These are phyloP conservation scores for Wickerhamomyces xylosicus DNA, from an alignment of 805 yeast genomes.

Conservation along the genomic window DNA sequence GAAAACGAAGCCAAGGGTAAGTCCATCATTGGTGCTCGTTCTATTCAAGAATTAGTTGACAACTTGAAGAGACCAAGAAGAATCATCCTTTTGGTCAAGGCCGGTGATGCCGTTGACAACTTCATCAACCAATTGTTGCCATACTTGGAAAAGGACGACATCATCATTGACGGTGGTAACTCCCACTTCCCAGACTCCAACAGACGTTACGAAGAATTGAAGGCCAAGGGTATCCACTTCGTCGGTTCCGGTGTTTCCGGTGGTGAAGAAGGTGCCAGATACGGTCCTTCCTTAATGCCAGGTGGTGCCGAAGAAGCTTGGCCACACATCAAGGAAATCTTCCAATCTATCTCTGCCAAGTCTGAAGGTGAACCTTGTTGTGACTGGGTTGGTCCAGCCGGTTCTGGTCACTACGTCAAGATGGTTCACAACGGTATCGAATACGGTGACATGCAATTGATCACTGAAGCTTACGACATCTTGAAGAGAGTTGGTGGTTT, in stretches of 20 bases:
- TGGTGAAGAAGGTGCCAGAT: constrained; percentile 99
- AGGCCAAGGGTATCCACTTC: constrained; percentile 76
- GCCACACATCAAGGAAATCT: constrained; percentile 95
- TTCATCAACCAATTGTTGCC: constrained; percentile 86
- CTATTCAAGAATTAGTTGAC: constrained; percentile 77
- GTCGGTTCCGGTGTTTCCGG: constrained; percentile 99
- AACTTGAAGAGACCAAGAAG: constrained; percentile 96
- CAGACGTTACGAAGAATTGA: constrained; percentile 90
- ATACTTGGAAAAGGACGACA: constrained; percentile 90
- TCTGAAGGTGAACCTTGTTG: constrained; percentile 98
- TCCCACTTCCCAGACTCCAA: constrained; percentile 98
- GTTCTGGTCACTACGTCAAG: constrained; percentile 98
- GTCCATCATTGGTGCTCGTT: constrained; percentile 90
- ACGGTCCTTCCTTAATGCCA: constrained; percentile 99
- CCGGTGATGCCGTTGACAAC: constrained; percentile 90
- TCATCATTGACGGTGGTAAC: constrained; percentile 99
- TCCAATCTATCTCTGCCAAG: constrained; percentile 94
- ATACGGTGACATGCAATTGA: constrained; percentile 99
- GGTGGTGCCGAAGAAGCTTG: constrained; percentile 98
- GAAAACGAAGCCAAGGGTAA: constrained; percentile 96
- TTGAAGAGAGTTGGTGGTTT: constrained; percentile 91
- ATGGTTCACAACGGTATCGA: constrained; percentile 99
- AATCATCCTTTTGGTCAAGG: constrained; percentile 88
- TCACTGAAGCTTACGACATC: constrained; percentile 94
- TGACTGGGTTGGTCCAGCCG: constrained; percentile 99